A percentile compares a stretch with the other conserved stretches of the same genome.
Conservation (phyloP, 2,329 filamentous ascomycete species). For the Ascochyta viciae-villosae region DNA sequence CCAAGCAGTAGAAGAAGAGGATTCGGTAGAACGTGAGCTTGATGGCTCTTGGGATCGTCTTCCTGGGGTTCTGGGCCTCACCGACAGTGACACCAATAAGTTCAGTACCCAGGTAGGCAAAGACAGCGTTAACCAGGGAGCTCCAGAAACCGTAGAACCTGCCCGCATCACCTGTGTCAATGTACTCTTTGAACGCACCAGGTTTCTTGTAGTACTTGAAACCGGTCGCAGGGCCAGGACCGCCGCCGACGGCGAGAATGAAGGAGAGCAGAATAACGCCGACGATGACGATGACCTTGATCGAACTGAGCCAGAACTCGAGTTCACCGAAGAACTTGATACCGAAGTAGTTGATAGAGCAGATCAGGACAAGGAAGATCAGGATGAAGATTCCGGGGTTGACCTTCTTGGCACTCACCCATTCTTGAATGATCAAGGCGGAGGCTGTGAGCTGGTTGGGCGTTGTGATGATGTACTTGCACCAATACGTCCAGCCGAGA, state of each 20-base stretch:
- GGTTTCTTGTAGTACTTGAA: constrained; percentile 56
- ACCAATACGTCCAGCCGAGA: constrained; percentile 69
- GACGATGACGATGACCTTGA: constrained; percentile 56
- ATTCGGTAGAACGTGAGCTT: constrained; percentile 84
- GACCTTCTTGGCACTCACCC: constrained; percentile 69
- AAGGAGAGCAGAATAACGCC: constrained; percentile 56
- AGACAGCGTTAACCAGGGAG: constrained; percentile 77
- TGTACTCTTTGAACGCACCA: constrained; percentile 54
- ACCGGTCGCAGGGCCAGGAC: constrained; percentile 51
- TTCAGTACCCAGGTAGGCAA: constrained; percentile 76
- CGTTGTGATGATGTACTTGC: constrained; percentile 82
- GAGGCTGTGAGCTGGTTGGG: constrained; percentile 84
- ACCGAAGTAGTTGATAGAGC: constrained; percentile 59
- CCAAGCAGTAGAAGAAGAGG: constrained; percentile 78
- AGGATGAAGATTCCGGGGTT: constrained; percentile 84
- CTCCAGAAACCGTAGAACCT: constrained; percentile 64
- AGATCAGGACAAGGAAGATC: constrained; percentile 55
- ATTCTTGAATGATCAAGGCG: constrained; percentile 80
- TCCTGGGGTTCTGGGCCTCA: constrained; percentile 80
- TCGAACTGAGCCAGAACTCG: constrained; percentile 57
- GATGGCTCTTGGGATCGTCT: constrained; percentile 78
- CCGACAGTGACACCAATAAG: constrained; percentile 80
- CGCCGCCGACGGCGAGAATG: constrained; percentile 53
- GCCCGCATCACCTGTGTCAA: constrained; percentile 42
- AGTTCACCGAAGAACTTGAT: constrained; percentile 63